phyloP scores from a whole-genome alignment of 805 yeast species.

The Saccharomycopsis fermentans region DNA sequence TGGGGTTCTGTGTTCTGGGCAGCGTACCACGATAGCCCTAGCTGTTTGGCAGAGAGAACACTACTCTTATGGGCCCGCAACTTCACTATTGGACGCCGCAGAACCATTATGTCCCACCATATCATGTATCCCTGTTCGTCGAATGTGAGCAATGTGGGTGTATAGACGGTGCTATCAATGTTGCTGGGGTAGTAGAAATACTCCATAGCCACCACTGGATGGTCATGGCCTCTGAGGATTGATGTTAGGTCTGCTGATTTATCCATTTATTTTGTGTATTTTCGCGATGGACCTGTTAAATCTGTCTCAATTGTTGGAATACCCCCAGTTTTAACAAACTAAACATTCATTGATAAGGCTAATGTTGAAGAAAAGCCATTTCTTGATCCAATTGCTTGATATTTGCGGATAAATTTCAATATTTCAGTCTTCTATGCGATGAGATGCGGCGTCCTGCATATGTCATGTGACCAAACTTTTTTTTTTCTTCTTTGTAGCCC shows the following conservation, averaged over 20 bases:
- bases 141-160: constrained; percentile 37
- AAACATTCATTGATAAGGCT: too few species aligned
- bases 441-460: background rate
- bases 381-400: too few species aligned
- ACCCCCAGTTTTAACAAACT: too few species aligned
- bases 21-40: constrained; percentile 28
- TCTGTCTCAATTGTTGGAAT: too few species aligned
- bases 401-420: too few species aligned
- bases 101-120: constrained; percentile 49
- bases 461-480: background rate
- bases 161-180: constrained; percentile 14
- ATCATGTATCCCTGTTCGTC: constrained; percentile 56
- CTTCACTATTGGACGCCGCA: constrained; percentile 43
- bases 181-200: constrained; percentile 15
- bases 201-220: constrained; percentile 16
- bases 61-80: constrained; percentile 52
- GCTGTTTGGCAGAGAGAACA: constrained; percentile 40
- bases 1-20: constrained; percentile 5
- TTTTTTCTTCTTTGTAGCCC: background rate
- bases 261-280: background rate
- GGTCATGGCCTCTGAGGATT: constrained; percentile 17
- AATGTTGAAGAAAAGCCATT: too few species aligned
- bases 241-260: background rate
- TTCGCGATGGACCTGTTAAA: too few species aligned
- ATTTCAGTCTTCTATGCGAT: background rate